phyloP scores from a whole-genome alignment of 352 stramenopile species.

The Phytophthora sansomeana region DNA sequence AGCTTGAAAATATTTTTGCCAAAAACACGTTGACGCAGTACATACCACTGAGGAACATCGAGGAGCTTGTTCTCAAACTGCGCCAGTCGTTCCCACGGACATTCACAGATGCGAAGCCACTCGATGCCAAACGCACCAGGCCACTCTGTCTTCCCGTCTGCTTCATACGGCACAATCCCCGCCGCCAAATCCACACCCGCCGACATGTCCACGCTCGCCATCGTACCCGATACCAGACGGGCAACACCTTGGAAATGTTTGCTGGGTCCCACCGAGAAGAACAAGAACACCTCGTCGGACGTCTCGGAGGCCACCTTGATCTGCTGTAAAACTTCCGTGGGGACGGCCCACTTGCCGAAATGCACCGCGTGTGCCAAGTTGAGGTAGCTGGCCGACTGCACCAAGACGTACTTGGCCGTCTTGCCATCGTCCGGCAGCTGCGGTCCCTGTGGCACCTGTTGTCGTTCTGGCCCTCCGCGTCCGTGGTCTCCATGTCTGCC shows the following conservation, averaged over 20 bases:
- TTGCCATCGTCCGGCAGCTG: constrained; percentile 78
- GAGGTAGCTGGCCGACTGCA: constrained; percentile 84
- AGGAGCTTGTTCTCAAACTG: constrained; percentile 80
- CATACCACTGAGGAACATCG: constrained; percentile 64
- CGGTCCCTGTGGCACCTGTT: constrained; percentile 16
- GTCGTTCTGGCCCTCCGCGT: constrained; percentile 9
- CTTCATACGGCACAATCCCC: constrained; percentile 66
- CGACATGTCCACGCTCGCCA: constrained; percentile 43
- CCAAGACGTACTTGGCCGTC: constrained; percentile 83
- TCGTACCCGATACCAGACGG: constrained; percentile 43
- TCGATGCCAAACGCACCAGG: constrained; percentile 73
- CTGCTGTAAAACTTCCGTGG: constrained; percentile 55
- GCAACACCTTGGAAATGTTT: constrained; percentile 86
- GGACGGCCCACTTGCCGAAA: constrained; percentile 70
- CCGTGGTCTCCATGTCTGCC: constrained; percentile 21
- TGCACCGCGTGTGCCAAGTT: constrained; percentile 87
- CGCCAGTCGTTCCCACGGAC: constrained; percentile 81
- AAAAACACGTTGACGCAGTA: neutral
- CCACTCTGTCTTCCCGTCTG: constrained; percentile 60
- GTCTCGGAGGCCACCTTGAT: constrained; percentile 81
- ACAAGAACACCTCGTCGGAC: constrained; percentile 84
- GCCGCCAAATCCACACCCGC: constrained; percentile 60
- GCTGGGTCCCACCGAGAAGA: constrained; percentile 75
- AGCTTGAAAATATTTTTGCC: neutral
- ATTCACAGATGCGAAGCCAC: constrained; percentile 90